Percentiles rank a stretch among this genome's conserved stretches.
These are phyloP conservation scores for Pestalotiopsis sp. DNA, from an alignment of 2,329 filamentous ascomycete species.

Conservation along the genomic window DNA sequence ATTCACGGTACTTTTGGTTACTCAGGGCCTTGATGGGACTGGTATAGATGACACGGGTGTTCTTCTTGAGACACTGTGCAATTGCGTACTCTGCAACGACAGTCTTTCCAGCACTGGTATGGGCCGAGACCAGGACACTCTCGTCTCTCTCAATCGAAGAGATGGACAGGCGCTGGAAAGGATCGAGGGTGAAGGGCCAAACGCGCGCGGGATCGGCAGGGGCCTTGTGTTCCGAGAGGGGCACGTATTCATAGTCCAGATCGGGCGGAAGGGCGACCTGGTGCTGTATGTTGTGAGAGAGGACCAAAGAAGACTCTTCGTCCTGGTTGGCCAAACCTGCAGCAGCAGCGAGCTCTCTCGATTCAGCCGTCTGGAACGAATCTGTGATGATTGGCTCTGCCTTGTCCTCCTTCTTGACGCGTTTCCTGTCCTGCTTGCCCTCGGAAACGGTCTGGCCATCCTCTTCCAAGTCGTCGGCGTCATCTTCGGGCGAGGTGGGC, in stretches of 20 bases:
- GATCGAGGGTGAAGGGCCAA: slow-evolving; percentile 91
- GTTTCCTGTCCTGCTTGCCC: slow-evolving; percentile 58
- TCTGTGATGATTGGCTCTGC: slow-evolving; percentile 85
- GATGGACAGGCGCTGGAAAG: slow-evolving; percentile 94
- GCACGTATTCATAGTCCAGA: slow-evolving; percentile 90
- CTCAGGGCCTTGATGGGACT: slow-evolving; percentile 98
- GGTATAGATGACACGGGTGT: slow-evolving; percentile 98
- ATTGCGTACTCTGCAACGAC: slow-evolving; percentile 98
- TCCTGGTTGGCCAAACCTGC: slow-evolving; percentile 63
- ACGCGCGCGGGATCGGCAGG: slow-evolving; percentile 80
- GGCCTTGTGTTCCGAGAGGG: slow-evolving; percentile 92
- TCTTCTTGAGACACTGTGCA: slow-evolving; percentile 93
- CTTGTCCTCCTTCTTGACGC: slow-evolving; percentile 63
- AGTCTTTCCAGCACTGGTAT: slow-evolving; percentile 97
- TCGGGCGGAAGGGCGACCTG: slow-evolving; percentile 93
- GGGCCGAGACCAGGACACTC: slow-evolving; percentile 93
- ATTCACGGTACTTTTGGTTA: slow-evolving; percentile 98
- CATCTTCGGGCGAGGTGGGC: slow-evolving; percentile 36
- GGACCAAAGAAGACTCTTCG: slow-evolving; percentile 71
- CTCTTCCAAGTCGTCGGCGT: slow-evolving; percentile 27
- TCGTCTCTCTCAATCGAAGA: slow-evolving; percentile 94
- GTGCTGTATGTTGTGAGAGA: slow-evolving; percentile 98
- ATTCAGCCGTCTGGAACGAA: slow-evolving; percentile 92
- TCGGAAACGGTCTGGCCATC: slow-evolving; percentile 40
- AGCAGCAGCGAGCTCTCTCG: slow-evolving; percentile 81